A percentile compares a stretch with the other conserved stretches of the same genome.
These are phyloP conservation scores for Crithidia bombi DNA, from an alignment of 208 protist species.

Conservation along the genomic window DNA sequence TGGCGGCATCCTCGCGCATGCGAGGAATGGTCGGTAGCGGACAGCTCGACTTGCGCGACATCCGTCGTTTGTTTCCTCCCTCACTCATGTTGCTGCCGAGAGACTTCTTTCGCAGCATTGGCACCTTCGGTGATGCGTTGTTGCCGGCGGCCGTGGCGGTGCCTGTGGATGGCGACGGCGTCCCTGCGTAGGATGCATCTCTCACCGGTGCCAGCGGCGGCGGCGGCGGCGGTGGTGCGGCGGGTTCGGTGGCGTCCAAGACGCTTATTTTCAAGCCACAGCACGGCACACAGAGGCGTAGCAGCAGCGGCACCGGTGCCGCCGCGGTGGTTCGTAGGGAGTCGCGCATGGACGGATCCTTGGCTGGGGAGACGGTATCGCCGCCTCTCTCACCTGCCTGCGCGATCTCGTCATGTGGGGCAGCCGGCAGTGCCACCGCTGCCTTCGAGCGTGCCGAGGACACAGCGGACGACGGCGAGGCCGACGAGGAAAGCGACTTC, in stretches of 20 bases:
- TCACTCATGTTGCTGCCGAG: background rate
- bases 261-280: constrained; percentile 31
- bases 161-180: too few species aligned
- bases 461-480: background rate
- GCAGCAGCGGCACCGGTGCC: constrained; percentile 4
- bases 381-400: background rate
- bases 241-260: constrained; percentile 3
- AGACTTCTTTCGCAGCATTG: constrained; percentile 6
- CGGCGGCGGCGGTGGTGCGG: background rate
- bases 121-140: background rate
- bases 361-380: background rate
- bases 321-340: background rate
- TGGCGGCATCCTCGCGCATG: constrained; percentile 39
- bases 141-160: background rate
- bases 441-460: background rate
- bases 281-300: constrained; percentile 32
- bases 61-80: background rate
- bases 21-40: constrained; percentile 20
- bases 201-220: background rate
- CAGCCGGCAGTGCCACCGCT: background rate
- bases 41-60: background rate
- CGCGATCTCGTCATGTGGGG: background rate
- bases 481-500: constrained; percentile 5
- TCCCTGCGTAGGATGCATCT: too few species aligned
- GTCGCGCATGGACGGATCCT: background rate